Evolutionary conservation across 2,329 filamentous ascomycete genomes (phyloP).

Genomic region (Aureobasidium sp.): DNA sequence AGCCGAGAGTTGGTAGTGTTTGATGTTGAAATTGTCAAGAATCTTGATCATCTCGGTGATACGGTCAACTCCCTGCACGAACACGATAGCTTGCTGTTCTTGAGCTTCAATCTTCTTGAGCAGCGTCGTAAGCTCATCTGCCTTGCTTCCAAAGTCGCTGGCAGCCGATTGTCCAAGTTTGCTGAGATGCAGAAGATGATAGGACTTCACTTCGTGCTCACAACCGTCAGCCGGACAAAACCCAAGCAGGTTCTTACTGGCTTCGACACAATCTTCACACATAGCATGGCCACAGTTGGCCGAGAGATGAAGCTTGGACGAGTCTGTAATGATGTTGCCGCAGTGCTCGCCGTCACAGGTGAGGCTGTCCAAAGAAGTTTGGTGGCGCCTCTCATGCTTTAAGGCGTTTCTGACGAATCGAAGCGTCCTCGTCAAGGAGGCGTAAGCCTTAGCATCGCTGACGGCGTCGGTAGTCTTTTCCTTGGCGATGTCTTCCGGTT

Average conservation of each 20-base stretch:
- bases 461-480: background rate
- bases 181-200: slow-evolving; percentile 32
- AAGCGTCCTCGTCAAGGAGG: background rate
- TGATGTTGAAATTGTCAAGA: slow-evolving; percentile 21
- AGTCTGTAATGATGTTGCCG: background rate
- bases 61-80: slow-evolving; percentile 44
- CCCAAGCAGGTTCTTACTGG: slow-evolving; percentile 20
- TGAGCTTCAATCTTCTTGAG: slow-evolving; percentile 29
- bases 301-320: background rate
- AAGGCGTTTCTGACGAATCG: background rate
- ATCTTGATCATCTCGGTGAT: slow-evolving; percentile 30
- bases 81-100: slow-evolving; percentile 46
- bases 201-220: slow-evolving; percentile 26
- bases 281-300: background rate
- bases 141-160: slow-evolving; percentile 36
- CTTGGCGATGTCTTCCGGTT: background rate
- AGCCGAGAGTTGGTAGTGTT: background rate
- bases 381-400: background rate
- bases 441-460: background rate
- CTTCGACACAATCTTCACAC: slow-evolving; percentile 24
- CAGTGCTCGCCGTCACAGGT: background rate
- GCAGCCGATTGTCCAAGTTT: slow-evolving; percentile 25
- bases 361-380: background rate
- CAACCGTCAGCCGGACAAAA: slow-evolving; percentile 35
- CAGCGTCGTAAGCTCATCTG: slow-evolving; percentile 37